Conservation (phyloP, 1,284 basidiomycete genomes). For the Ustilago loliicola region DNA sequence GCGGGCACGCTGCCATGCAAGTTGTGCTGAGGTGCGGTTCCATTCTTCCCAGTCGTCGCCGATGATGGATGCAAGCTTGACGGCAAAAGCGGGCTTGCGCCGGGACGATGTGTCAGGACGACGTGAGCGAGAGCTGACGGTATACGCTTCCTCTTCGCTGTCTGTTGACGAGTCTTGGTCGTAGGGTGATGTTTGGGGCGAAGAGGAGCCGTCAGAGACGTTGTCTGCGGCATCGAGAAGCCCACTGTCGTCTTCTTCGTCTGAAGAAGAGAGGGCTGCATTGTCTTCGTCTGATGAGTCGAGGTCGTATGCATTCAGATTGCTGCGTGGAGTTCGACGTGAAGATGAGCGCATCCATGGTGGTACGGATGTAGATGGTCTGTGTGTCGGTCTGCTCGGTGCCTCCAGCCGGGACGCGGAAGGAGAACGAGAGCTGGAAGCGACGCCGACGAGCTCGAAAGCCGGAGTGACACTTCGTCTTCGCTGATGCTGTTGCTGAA, state of each 20-base stretch:
- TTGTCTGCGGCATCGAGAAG: constrained; percentile 17
- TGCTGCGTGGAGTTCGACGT: constrained; percentile 18
- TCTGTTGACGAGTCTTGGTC: constrained; percentile 31
- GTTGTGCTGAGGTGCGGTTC: constrained; percentile 38
- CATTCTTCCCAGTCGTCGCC: constrained; percentile 54
- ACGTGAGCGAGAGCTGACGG: constrained; percentile 8
- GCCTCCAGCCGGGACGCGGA: constrained; percentile 10
- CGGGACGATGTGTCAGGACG: constrained; percentile 2
- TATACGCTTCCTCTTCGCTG: constrained; percentile 51
- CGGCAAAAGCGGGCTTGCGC: constrained; percentile 13
- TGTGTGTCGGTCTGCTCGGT: background rate
- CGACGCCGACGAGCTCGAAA: constrained; percentile 42
- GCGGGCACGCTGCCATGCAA: constrained; percentile 33
- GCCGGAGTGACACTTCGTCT: constrained; percentile 35
- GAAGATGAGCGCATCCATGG: constrained; percentile 40
- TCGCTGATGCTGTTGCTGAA: constrained; percentile 21
- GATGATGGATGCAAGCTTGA: constrained; percentile 24
- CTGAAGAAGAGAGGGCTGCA: constrained; percentile 30
- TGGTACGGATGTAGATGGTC: constrained; percentile 16
- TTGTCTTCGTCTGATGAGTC: constrained; percentile 44
- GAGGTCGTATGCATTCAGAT: constrained; percentile 10
- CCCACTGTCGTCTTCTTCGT: constrained; percentile 22
- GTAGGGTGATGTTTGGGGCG: constrained; percentile 36
- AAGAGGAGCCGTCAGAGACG: constrained; percentile 20
- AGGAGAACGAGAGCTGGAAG: constrained; percentile 24